Percentiles rank a stretch among this genome's conserved stretches.
Evolutionary conservation across 2,329 filamentous ascomycete species (phyloP).

Genomic region (Cladosporium oxysporum): DNA sequence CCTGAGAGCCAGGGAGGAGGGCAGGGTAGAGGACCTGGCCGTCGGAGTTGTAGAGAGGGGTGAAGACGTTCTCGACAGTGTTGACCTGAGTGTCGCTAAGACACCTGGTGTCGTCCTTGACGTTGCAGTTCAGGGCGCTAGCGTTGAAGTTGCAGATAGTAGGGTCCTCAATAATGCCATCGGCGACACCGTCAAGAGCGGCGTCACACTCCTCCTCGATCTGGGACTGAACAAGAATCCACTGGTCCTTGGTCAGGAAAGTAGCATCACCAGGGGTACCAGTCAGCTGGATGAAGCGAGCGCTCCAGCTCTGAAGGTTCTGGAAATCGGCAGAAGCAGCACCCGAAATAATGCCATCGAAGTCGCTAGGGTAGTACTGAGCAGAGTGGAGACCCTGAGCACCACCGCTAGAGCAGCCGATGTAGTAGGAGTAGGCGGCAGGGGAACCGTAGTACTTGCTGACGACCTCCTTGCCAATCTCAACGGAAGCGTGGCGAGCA

Average conservation of each 20-base stretch:
- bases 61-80: conserved; percentile 47
- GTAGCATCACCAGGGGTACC: conserved; percentile 41
- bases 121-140: conserved; percentile 38
- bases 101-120: conserved; percentile 42
- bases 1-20: conserved; percentile 52
- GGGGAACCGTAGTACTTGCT: conserved; percentile 42
- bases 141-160: conserved; percentile 45
- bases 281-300: conserved; percentile 45
- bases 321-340: conserved; percentile 48
- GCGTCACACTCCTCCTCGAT: conserved; percentile 54
- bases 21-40: conserved; percentile 53
- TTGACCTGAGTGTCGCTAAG: conserved; percentile 48
- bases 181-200: conserved; percentile 49
- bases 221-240: conserved; percentile 46
- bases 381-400: conserved; percentile 50
- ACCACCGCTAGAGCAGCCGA: conserved; percentile 52
- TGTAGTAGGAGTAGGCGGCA: conserved; percentile 48
- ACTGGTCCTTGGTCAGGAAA: conserved; percentile 46
- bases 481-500: conserved; percentile 35
- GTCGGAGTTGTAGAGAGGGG: conserved; percentile 44
- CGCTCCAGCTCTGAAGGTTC: conserved; percentile 48
- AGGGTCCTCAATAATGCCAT: conserved; percentile 52
- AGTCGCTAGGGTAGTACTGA: conserved; percentile 49
- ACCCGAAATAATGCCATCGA: conserved; percentile 51
- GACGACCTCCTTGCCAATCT: conserved; percentile 37